Evolutionary conservation across 441 rosid species (phyloP), one percentile per base, ranked within the genome.

Genomic region (Gossypium davidsonii): DNA sequence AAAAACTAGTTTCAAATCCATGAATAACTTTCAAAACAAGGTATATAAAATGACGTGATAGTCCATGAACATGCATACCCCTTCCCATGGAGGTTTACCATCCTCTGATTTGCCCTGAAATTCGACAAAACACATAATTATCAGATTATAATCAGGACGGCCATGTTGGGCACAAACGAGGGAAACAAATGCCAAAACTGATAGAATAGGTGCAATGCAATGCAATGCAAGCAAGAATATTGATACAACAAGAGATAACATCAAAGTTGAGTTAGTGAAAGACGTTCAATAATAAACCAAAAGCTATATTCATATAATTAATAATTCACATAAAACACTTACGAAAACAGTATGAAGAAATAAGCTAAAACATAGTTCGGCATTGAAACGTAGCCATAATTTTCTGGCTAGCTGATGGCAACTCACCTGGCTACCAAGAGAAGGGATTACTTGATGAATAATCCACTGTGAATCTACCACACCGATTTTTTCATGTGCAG

Each of bases 401-500:
- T 34, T 72, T 59, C 11, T 61, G 39, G 39, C 68, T 67, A 56
- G 67, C 39, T 61, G 64, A 64, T 67, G 71, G 34, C 23, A 44
- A 73, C 60, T 75, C 77, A 90, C 95, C 91, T 90, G 92, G 55
- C 49, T 83, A 53, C 92, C 92, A 51, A 90, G 87, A 70, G 95
- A 88, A 73, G 95, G 92, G 75, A 90, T 87, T 79, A 84, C 87
- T 87, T 88, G 85, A 83, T 88, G 95, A 79, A 90, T 78, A 66
- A 90, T 88, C 95, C 95, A 90, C 74, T 90, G 92, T 51, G 92
- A 90, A 87, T 90, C 95, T 66, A 90, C 88, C 39, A 90, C 95
- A 10, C 95, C 95, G 26, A 90, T 90, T 72, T 88, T 90, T 78
- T 90, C 93, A 75, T 90, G 88, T 5, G 93, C 95, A 60, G 95